These are phyloP conservation scores for Trametes meyenii DNA, from an alignment of 768 basidiomycete genomes.

Conservation along the genomic window DNA sequence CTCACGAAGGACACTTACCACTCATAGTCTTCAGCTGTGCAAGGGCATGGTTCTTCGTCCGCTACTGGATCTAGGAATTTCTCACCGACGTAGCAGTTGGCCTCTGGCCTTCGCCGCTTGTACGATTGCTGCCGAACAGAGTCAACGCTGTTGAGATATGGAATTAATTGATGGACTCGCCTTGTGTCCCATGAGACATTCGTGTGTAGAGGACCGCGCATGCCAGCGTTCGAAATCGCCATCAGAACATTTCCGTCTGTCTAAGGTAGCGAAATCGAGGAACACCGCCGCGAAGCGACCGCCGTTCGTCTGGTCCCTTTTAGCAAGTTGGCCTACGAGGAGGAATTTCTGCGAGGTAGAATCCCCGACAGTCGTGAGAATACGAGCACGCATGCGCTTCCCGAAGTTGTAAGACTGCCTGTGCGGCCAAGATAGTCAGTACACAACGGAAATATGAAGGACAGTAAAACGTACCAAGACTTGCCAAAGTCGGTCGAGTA, in stretches of 20 bases:
- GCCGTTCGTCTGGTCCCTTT: conserved; percentile 53
- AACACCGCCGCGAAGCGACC: conserved; percentile 73
- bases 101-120: conserved; percentile 75
- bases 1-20: conserved; percentile 57
- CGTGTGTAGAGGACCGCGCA: conserved; percentile 62
- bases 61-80: conserved; percentile 87
- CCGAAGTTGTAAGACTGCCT: conserved; percentile 78
- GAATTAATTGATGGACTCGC: conserved; percentile 29
- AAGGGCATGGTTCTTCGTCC: conserved; percentile 82
- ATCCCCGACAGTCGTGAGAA: conserved; percentile 89
- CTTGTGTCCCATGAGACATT: conserved; percentile 96
- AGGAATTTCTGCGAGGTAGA: conserved; percentile 97
- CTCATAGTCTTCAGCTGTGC: conserved; percentile 88
- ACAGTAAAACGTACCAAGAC: conserved; percentile 65
- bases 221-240: conserved; percentile 89
- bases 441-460: background rate
- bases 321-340: conserved; percentile 76
- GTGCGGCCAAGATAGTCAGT: background rate
- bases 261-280: conserved; percentile 80
- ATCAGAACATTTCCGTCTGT: conserved; percentile 66
- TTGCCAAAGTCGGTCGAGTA: conserved; percentile 86
- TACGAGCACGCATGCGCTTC: conserved; percentile 68
- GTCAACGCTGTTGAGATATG: background rate
- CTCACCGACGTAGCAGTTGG: conserved; percentile 87
- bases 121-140: conserved; percentile 84